Evolutionary conservation across 2,329 filamentous ascomycete genomes (phyloP).

Genomic region (Ophiostoma montium): DNA sequence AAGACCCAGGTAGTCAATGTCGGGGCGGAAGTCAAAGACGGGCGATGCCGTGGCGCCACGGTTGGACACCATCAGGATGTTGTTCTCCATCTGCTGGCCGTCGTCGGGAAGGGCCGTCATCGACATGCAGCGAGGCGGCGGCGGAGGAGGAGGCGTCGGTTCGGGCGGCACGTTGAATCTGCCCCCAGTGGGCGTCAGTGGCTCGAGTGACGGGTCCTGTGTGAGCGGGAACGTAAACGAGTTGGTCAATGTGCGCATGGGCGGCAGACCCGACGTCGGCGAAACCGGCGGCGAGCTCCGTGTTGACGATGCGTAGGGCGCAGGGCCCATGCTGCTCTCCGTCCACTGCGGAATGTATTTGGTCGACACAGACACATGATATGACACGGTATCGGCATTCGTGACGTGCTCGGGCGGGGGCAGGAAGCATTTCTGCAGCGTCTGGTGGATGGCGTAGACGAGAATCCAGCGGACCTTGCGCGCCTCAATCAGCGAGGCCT

Average conservation of each 20-base stretch:
- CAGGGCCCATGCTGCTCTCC: not conserved
- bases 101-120: conserved; percentile 5
- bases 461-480: conserved; percentile 69
- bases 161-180: not conserved
- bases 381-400: conserved; percentile 40
- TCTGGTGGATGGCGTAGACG: conserved; percentile 60
- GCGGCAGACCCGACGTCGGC: not conserved
- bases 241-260: not conserved
- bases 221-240: not conserved
- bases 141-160: not conserved
- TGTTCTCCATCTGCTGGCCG: not conserved
- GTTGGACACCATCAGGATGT: not conserved
- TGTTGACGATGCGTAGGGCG: not conserved
- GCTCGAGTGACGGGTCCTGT: not conserved
- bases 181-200: not conserved
- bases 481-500: conserved; percentile 47
- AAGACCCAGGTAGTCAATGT: conserved; percentile 40
- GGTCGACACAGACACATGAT: conserved; percentile 36
- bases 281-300: not conserved
- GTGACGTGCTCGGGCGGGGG: conserved; percentile 33
- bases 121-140: conserved; percentile 7
- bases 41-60: not conserved
- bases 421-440: conserved; percentile 49
- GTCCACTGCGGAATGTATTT: conserved; percentile 32
- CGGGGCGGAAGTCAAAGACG: conserved; percentile 33